These are phyloP conservation scores for Didymella keratinophila DNA, from an alignment of 2,329 filamentous ascomycete species.

Conservation along the genomic window DNA sequence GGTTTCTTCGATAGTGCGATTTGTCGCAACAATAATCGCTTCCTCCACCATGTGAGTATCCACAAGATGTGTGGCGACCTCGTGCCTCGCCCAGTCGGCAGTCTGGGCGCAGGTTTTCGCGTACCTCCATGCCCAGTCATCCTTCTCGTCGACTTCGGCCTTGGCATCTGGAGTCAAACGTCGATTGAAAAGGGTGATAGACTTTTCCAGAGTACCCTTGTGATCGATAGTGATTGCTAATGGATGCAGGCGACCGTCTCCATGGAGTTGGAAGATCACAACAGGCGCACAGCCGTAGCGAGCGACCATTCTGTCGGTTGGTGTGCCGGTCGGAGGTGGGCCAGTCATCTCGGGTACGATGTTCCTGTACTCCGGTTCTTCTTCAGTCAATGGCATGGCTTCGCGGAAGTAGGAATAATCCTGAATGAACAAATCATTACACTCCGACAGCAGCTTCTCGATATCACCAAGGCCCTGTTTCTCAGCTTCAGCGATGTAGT, in stretches of 20 bases:
- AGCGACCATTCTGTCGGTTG: conserved; percentile 3
- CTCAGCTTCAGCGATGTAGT: conserved; percentile 5
- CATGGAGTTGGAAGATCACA: conserved; percentile 18
- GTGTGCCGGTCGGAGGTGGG: background rate
- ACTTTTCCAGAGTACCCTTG: conserved; percentile 15
- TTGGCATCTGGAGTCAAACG: conserved; percentile 5
- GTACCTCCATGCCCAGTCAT: conserved; percentile 20
- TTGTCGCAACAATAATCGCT: conserved; percentile 21
- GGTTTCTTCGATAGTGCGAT: conserved; percentile 15
- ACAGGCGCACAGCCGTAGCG: conserved; percentile 18
- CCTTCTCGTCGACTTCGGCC: conserved; percentile 9
- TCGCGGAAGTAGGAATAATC: conserved; percentile 22
- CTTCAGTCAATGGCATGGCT: conserved; percentile 7
- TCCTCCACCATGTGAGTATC: conserved; percentile 22
- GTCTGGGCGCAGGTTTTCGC: conserved; percentile 22
- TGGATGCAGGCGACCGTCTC: conserved; percentile 15
- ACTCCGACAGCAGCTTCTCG: conserved; percentile 4
- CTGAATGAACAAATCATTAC: conserved; percentile 10
- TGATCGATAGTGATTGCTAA: conserved; percentile 20
- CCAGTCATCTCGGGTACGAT: conserved; percentile 6
- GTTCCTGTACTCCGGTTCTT: conserved; percentile 4
- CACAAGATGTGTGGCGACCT: conserved; percentile 18
- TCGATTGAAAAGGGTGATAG: conserved; percentile 18
- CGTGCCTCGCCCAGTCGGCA: conserved; percentile 20
- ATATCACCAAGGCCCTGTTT: conserved; percentile 10